Conservation (phyloP, 495 filamentous ascomycete species). For the Aspergillus ellipticus region DNA sequence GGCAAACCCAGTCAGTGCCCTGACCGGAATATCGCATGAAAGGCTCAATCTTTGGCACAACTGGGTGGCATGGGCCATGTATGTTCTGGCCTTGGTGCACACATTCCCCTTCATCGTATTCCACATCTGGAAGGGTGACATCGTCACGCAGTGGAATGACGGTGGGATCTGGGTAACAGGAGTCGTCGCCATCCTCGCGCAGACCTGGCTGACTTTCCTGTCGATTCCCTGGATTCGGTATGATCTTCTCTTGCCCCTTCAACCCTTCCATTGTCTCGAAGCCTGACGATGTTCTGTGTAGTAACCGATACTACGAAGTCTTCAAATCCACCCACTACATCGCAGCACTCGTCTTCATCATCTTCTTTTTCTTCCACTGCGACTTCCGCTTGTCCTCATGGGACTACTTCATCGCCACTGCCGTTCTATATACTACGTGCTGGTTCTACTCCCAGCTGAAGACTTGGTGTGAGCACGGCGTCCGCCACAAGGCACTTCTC, state of each 20-base stretch:
- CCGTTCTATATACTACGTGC: slow-evolving; percentile 42
- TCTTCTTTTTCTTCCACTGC: slow-evolving; percentile 59
- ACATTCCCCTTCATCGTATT: no score
- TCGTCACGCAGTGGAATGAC: no score
- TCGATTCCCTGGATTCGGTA: slow-evolving; percentile 45
- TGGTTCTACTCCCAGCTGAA: slow-evolving; percentile 41
- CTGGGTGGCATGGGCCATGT: no score
- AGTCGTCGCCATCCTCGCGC: slow-evolving; percentile 44
- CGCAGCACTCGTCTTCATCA: slow-evolving; percentile 47
- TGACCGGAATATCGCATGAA: no score
- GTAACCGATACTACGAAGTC: slow-evolving; percentile 56
- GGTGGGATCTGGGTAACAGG: slow-evolving; percentile 16
- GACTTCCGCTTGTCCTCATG: slow-evolving; percentile 54
- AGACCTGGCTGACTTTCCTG: slow-evolving; percentile 49
- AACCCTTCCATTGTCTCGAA: slow-evolving; percentile 49
- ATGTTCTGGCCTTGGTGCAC: no score
- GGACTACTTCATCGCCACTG: slow-evolving; percentile 60
- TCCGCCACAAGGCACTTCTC: slow-evolving; percentile 39
- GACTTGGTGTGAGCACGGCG: slow-evolving; percentile 40
- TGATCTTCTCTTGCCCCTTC: slow-evolving; percentile 52
- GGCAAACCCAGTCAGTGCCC: slow-evolving; percentile 17
- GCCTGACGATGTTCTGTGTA: slow-evolving; percentile 10
- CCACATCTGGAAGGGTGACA: no score
- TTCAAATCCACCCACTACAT: slow-evolving; percentile 55
- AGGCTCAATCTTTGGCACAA: no score